Conservation (phyloP, 148 eudicot species). For the Camellia sinensis region DNA sequence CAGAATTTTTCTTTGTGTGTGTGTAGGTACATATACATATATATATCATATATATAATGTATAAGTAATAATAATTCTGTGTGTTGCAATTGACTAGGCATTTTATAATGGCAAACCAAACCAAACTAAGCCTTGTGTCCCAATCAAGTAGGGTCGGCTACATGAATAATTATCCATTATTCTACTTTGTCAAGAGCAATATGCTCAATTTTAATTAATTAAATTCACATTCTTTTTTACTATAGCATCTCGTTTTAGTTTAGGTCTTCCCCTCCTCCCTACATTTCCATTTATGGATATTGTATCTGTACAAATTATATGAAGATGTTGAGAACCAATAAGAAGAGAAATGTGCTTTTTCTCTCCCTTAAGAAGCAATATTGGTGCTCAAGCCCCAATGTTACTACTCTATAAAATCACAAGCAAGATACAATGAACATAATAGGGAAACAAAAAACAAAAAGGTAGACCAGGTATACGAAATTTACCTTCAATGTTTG, state of each 20-base stretch:
- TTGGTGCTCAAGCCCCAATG: conserved; percentile 1
- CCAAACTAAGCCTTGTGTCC: too few species aligned
- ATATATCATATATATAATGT: not conserved
- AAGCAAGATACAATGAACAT: not conserved
- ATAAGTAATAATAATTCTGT: not conserved
- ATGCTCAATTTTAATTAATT: too few species aligned
- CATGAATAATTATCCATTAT: too few species aligned
- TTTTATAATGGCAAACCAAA: not conserved
- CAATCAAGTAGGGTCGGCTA: too few species aligned
- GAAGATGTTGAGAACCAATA: not conserved
- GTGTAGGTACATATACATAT: not conserved
- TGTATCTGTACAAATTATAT: not conserved
- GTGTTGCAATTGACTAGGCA: not conserved
- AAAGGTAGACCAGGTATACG: not conserved
- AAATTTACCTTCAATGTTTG: conserved; percentile 51
- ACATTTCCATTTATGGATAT: too few species aligned
- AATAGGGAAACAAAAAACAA: not conserved
- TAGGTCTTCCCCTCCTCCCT: too few species aligned
- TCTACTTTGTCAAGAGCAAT: too few species aligned
- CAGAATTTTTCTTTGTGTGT: not conserved
- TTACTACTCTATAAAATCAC: not conserved
- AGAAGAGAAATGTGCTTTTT: not conserved
- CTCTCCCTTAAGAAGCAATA: not conserved
- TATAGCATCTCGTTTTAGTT: too few species aligned
- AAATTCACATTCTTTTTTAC: too few species aligned